Conservation (phyloP, 2,329 filamentous ascomycete species). For the Dactylellina leptospora region DNA sequence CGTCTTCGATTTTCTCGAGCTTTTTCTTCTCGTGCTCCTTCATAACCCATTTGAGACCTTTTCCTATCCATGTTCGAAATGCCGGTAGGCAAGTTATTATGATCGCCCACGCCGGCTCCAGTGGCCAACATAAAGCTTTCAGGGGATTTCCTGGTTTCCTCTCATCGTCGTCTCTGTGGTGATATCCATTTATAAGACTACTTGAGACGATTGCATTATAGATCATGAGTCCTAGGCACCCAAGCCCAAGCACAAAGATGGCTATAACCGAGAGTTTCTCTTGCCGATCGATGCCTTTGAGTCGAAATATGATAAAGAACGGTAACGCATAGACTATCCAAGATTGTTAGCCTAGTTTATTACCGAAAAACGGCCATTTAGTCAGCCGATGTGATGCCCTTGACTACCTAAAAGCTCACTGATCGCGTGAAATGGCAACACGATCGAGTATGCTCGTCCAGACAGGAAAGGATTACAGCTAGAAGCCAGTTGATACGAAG, state of each 20-base stretch:
- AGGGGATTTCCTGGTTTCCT: too few relatives aligned
- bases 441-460: not conserved
- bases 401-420: conserved; percentile 12
- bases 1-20: too few relatives aligned
- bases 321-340: conserved; percentile 1
- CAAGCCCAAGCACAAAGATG: not conserved
- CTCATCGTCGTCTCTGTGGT: too few relatives aligned
- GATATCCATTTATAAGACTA: not conserved
- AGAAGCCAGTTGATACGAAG: too few relatives aligned
- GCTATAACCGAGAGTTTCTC: not conserved
- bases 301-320: conserved; percentile 4
- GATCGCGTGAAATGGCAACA: not conserved
- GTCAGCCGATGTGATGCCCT: not conserved
- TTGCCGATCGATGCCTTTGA: not conserved
- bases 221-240: conserved; percentile 6
- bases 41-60: not conserved
- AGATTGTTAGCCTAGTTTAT: not conserved
- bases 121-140: conserved; percentile 1
- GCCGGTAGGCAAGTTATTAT: conserved; percentile 16
- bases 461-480: conserved; percentile 1
- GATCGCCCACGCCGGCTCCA: conserved; percentile 19
- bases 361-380: not conserved
- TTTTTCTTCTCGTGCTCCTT: not conserved
- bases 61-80: not conserved
- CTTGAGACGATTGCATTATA: conserved; percentile 2